phyloP scores from a whole-genome alignment of 306 rosid species.

The Lathyrus aphaca region DNA sequence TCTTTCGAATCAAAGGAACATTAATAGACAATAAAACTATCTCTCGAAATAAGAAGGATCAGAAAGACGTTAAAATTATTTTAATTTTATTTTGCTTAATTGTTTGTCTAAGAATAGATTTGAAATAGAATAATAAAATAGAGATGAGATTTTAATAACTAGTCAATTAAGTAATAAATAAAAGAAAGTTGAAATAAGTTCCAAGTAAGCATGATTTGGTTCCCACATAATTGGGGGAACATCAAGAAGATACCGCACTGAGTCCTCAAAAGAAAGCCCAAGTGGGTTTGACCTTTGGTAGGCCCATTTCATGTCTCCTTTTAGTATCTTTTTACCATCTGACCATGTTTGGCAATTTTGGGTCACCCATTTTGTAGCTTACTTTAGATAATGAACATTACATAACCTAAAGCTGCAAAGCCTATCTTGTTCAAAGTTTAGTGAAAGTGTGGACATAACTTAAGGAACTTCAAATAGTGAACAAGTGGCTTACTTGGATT shows the following conservation, averaged over 20 bases:
- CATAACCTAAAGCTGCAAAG: not conserved
- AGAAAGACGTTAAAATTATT: no score
- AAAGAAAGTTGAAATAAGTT: conserved; percentile 9
- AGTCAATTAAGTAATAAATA: not conserved
- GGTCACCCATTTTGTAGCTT: conserved; percentile 27
- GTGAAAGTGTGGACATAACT: not conserved
- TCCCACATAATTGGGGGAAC: conserved; percentile 53
- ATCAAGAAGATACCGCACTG: conserved; percentile 22
- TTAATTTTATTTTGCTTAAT: no score
- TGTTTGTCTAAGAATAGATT: no score
- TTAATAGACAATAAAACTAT: no score
- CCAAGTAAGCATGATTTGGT: conserved; percentile 44
- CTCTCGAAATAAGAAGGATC: no score
- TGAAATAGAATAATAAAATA: no score
- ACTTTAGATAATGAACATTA: conserved; percentile 25
- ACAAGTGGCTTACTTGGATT: conserved; percentile 30
- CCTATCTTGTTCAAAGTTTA: not conserved
- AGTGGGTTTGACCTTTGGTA: conserved; percentile 51
- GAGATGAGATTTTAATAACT: not conserved
- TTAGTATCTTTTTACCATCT: conserved; percentile 37
- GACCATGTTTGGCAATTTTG: conserved; percentile 5
- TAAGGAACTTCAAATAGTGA: not conserved
- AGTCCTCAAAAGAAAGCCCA: conserved; percentile 28
- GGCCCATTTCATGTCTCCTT: conserved; percentile 40
- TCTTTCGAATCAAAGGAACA: no score